phyloP scores from a whole-genome alignment of 306 rosid genomes.

The Quercus variabilis region DNA sequence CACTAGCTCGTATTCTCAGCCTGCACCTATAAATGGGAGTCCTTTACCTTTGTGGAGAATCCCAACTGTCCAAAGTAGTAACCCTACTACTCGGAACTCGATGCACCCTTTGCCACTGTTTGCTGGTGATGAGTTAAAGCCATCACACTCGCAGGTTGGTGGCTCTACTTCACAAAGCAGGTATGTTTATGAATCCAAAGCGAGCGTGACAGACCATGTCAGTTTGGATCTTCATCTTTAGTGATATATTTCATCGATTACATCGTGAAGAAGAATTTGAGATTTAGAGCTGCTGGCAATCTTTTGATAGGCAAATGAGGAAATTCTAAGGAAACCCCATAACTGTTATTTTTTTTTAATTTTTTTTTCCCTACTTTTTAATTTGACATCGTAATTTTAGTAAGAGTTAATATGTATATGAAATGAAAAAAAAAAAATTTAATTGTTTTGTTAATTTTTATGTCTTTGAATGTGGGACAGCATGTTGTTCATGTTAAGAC shows the following conservation, averaged over 20 bases:
- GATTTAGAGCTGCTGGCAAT: background rate
- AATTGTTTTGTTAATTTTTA: background rate
- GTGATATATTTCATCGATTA: background rate
- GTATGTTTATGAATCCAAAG: constrained; percentile 45
- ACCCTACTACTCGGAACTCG: constrained; percentile 53
- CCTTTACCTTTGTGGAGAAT: constrained; percentile 74
- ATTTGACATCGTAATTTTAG: background rate
- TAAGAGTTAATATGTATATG: background rate
- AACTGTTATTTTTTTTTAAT: background rate
- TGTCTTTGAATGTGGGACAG: constrained; percentile 1
- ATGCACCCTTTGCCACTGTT: constrained; percentile 49
- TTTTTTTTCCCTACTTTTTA: background rate
- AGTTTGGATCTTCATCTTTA: constrained; percentile 96
- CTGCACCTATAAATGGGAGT: constrained; percentile 64
- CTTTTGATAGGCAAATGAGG: background rate
- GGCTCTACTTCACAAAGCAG: constrained; percentile 40
- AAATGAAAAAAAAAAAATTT: background rate
- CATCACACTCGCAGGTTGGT: constrained; percentile 31
- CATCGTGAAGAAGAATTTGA: constrained; percentile 5
- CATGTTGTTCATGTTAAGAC: background rate
- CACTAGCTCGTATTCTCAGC: constrained; percentile 31
- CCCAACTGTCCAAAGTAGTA: constrained; percentile 40
- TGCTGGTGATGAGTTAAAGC: constrained; percentile 44
- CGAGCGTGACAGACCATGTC: constrained; percentile 59
- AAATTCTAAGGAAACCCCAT: background rate